A percentile compares a stretch with the other conserved stretches of the same genome.
These are phyloP conservation scores for Boletus pseudopeckii DNA, from an alignment of 768 basidiomycete genomes.

Conservation along the genomic window DNA sequence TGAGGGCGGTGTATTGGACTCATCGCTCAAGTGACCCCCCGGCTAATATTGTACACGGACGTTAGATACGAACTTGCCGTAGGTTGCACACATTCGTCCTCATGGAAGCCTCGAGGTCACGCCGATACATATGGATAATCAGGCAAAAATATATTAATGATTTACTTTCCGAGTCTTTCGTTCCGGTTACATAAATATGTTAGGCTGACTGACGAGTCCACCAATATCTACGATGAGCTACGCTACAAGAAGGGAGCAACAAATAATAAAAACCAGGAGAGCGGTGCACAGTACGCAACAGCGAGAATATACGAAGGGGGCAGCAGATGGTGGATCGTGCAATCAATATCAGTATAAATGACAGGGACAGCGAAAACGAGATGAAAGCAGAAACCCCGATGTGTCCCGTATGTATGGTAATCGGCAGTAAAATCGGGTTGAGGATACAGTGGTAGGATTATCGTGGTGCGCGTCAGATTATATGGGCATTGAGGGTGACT, in stretches of 20 bases:
- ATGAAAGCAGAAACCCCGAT: constrained; percentile 26
- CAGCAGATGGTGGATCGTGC: constrained; percentile 9
- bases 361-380: constrained; percentile 2
- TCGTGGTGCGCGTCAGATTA: constrained; percentile 26
- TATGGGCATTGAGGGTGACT: constrained; percentile 15
- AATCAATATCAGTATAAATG: constrained; percentile 29
- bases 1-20: background rate
- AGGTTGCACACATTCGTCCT: background rate
- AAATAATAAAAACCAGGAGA: background rate
- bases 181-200: constrained; percentile 32
- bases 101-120: constrained; percentile 15
- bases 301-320: background rate
- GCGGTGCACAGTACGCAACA: background rate
- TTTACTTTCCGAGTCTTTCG: constrained; percentile 8
- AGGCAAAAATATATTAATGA: constrained; percentile 13
- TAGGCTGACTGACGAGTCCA: constrained; percentile 16
- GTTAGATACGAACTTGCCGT: background rate
- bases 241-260: background rate
- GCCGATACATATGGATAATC: background rate
- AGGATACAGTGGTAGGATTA: constrained; percentile 19
- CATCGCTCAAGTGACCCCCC: background rate
- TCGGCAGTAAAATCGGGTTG: constrained; percentile 9
- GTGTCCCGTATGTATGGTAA: constrained; percentile 23
- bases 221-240: constrained; percentile 21
- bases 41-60: background rate